Percentiles rank a stretch among this genome's conserved stretches.
Conservation (phyloP, 2,329 filamentous ascomycete species). For the Colletotrichum magnum region DNA sequence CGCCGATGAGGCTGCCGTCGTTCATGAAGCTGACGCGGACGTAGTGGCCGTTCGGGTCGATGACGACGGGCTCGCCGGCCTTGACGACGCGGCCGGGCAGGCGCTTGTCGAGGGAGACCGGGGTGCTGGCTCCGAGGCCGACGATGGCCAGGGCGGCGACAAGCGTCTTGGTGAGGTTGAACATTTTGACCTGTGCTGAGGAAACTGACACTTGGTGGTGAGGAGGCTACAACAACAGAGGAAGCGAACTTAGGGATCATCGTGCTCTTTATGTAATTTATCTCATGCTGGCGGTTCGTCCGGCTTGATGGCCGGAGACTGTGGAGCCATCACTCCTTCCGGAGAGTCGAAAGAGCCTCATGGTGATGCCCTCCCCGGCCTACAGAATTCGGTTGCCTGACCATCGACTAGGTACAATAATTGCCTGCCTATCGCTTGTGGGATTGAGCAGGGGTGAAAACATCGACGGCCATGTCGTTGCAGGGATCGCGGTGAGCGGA, state of each 20-base stretch:
- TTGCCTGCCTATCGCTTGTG: no score
- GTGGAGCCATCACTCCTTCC: no score
- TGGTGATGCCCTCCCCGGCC: no score
- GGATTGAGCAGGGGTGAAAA: no score
- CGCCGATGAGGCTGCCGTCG: slow-evolving; percentile 46
- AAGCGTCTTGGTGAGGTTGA: slow-evolving; percentile 16
- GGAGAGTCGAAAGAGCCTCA: no score
- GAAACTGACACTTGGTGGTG: not conserved
- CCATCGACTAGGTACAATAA: no score
- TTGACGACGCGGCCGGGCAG: slow-evolving; percentile 21
- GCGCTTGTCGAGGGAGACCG: slow-evolving; percentile 22
- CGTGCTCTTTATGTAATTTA: not conserved
- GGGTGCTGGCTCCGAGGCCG: slow-evolving; percentile 22
- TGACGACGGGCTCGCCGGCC: slow-evolving; percentile 43
- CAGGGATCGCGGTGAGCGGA: no score
- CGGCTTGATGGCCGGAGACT: no score
- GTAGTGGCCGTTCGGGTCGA: slow-evolving; percentile 48
- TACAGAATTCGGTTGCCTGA: no score
- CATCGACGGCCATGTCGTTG: no score
- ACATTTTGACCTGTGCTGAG: not conserved
- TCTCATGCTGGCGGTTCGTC: not conserved
- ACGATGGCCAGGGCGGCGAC: slow-evolving; percentile 13
- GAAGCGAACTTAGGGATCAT: not conserved
- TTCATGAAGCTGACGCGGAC: slow-evolving; percentile 47
- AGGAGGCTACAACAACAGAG: not conserved